Evolutionary conservation across 768 basidiomycete genomes (phyloP), one percentile per base, ranked within the genome.

Genomic region (Xanthoconium purpureum): DNA sequence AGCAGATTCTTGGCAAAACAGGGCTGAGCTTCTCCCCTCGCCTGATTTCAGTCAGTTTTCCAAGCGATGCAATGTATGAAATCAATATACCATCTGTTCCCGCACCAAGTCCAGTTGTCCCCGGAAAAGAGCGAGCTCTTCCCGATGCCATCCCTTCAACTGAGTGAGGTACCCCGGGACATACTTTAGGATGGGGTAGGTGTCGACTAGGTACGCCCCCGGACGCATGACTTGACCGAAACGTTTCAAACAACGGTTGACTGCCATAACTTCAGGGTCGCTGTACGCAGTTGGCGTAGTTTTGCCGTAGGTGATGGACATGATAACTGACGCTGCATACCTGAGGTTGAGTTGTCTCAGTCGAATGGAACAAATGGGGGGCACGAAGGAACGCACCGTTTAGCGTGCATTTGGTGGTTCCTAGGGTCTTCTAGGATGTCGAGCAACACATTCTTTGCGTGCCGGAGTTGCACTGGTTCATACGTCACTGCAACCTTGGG

Each of bases 111-210:
- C 61, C 14, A 77, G 30, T 55, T 73, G 74, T 0, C 67, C 57
- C 12, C 59, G 37, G 52, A 71, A 78, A 37, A 77, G 58, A 1
- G 45, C 59, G 12, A 74, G 63, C 57, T 78, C 77, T 46, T 77
- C 72, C 32, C 59, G n/a, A 59, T 87, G 85, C 38, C 82, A 83
- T 5, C 74, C 71, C 55, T 75, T 77, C 7, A 88, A 69, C 55
- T 82, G 78, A 5, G 76, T 75, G 13, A 84, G 73, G 59, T 85
- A 67, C 7, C 63, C 62, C 1, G 69, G 69, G 14, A 71, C 36
- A 11, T 65, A 66, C 47, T 45, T 49, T 1, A 71, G 50, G 33
- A 64, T 58, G 5, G 69, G 69, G 36, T 55, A 64, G 4, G 55
- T 52, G 42, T 71, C 69, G 29, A 71, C 67, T n/a, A 66, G 62